Percentiles rank a stretch among this genome's conserved stretches.
phyloP scores from a whole-genome alignment of 2,329 filamentous ascomycete genomes.

The Cytospora chrysosperma region DNA sequence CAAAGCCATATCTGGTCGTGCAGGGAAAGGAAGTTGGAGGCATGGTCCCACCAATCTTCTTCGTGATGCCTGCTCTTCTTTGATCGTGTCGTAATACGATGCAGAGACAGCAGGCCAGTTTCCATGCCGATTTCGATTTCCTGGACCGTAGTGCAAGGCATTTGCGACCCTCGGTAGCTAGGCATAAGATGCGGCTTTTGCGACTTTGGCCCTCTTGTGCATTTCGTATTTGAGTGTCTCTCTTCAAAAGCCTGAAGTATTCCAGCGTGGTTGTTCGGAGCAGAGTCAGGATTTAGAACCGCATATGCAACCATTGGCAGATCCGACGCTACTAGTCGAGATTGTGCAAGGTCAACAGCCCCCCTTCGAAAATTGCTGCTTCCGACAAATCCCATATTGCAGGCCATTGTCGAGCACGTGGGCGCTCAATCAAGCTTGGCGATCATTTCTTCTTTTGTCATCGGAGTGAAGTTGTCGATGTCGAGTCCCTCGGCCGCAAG shows the following conservation, averaged over 20 bases:
- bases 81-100: constrained; percentile 6
- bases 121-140: constrained; percentile 8
- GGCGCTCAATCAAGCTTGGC: constrained; percentile 85
- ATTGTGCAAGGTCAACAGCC: constrained; percentile 1
- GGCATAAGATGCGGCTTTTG: constrained; percentile 19
- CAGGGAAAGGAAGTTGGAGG: constrained; percentile 28
- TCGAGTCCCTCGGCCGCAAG: constrained; percentile 79
- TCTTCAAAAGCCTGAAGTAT: constrained; percentile 18
- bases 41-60: constrained; percentile 33
- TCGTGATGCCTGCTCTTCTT: constrained; percentile 28
- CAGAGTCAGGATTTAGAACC: constrained; percentile 13
- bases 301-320: constrained; percentile 18
- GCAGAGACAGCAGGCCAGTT: constrained; percentile 4
- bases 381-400: constrained; percentile 16
- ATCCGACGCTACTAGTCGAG: constrained; percentile 16
- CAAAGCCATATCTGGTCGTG: constrained; percentile 29
- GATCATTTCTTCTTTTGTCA: constrained; percentile 95
- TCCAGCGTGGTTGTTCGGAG: constrained; percentile 17
- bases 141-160: constrained; percentile 6
- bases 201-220: constrained; percentile 8
- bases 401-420: constrained; percentile 25
- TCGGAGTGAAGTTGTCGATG: constrained; percentile 88
- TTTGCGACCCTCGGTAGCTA: constrained; percentile 14
- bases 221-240: constrained; percentile 19
- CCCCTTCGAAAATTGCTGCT: constrained; percentile 17